Conservation (phyloP, 2,329 filamentous ascomycete species). For the Huntiella decipiens region DNA sequence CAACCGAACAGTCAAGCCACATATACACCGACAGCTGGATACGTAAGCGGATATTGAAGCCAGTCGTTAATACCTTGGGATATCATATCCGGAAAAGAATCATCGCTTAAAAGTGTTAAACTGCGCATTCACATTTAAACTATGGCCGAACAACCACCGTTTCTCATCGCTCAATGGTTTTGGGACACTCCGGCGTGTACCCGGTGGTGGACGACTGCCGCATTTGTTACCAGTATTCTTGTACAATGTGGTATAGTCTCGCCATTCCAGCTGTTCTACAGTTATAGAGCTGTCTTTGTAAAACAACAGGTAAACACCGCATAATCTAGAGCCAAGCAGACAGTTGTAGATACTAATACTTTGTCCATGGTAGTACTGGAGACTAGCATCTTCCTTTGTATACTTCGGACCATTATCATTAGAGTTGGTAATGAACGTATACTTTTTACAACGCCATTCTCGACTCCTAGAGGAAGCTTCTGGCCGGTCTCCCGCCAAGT, state of each 20-base stretch:
- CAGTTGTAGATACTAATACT: not conserved
- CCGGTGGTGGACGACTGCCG: conserved; percentile 89
- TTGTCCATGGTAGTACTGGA: conserved; percentile 56
- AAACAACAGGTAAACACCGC: conserved; percentile 59
- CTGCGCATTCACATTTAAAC: conserved; percentile 21
- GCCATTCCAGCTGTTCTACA: conserved; percentile 93
- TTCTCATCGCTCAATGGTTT: conserved; percentile 93
- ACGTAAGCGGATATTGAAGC: no score
- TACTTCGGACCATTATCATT: conserved; percentile 92
- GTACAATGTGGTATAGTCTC: conserved; percentile 88
- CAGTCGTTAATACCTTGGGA: no score
- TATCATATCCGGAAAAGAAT: no score
- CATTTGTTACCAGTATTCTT: conserved; percentile 67
- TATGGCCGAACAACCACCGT: conserved; percentile 37
- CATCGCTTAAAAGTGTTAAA: no score
- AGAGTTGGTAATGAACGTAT: conserved; percentile 92
- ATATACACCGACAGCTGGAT: no score
- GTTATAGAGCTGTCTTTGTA: conserved; percentile 73
- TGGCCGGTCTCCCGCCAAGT: conserved; percentile 78
- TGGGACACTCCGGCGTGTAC: conserved; percentile 97
- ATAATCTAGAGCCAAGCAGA: not conserved
- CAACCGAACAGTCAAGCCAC: no score
- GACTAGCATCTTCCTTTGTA: conserved; percentile 84
- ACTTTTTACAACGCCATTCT: conserved; percentile 93
- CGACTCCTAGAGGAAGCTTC: conserved; percentile 87